A percentile compares a stretch with the other conserved stretches of the same genome.
Evolutionary conservation across 768 basidiomycete species (phyloP).

Genomic region (Phaeotremella fagi): DNA sequence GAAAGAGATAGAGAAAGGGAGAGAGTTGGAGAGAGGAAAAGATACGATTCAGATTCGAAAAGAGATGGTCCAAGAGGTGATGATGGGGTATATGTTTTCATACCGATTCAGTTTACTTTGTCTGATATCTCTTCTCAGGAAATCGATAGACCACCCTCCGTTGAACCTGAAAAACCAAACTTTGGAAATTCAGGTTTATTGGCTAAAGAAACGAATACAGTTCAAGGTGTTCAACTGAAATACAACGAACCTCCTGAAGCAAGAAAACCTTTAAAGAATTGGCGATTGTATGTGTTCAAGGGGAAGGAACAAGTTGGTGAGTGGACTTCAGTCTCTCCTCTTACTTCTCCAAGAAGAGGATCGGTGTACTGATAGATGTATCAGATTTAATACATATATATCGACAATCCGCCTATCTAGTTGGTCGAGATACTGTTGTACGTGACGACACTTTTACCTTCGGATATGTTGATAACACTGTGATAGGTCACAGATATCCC

Average conservation of each 20-base stretch:
- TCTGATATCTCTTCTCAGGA: constrained; percentile 24
- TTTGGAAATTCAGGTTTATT: constrained; percentile 82
- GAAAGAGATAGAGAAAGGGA: constrained; percentile 43
- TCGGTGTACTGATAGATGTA: not conserved
- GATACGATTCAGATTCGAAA: constrained; percentile 34
- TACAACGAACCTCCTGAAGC: constrained; percentile 99
- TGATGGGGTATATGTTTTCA: constrained; percentile 12
- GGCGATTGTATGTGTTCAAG: constrained; percentile 98
- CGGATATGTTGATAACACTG: not conserved
- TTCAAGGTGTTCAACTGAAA: constrained; percentile 68
- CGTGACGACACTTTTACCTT: constrained; percentile 38
- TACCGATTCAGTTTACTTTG: constrained; percentile 1
- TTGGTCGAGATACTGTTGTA: constrained; percentile 83
- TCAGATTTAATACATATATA: constrained; percentile 87
- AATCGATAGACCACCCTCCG: constrained; percentile 42
- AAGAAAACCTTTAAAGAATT: constrained; percentile 77
- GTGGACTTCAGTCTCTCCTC: no score
- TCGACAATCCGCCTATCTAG: constrained; percentile 86
- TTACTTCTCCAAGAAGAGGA: no score
- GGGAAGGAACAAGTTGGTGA: constrained; percentile 84
- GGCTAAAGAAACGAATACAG: constrained; percentile 93
- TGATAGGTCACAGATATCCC: constrained; percentile 59
- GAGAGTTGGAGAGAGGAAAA: constrained; percentile 37
- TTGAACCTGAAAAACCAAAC: constrained; percentile 73
- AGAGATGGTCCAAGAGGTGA: constrained; percentile 10